Percentiles rank a stretch among this genome's conserved stretches.
These are phyloP conservation scores for Populus ilicifolia DNA, from an alignment of 345 rosid species.

Conservation along the genomic window DNA sequence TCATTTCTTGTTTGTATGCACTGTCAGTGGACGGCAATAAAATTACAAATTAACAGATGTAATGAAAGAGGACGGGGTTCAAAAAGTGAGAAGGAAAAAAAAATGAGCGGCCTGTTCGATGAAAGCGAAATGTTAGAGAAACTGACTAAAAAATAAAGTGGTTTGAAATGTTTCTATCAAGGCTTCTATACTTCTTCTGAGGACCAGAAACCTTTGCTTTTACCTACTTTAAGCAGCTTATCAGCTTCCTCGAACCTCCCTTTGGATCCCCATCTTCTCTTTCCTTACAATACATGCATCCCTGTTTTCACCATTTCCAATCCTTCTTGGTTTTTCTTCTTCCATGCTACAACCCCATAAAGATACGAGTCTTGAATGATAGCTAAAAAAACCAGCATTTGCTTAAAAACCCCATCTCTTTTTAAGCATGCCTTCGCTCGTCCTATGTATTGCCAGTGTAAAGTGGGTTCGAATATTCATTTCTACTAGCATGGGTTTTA, in stretches of 20 bases:
- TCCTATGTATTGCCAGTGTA: constrained; percentile 26
- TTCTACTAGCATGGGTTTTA: not conserved
- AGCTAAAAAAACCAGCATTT: constrained; percentile 10
- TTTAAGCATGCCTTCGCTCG: constrained; percentile 22
- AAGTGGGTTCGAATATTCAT: constrained; percentile 40
- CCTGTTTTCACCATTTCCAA: constrained; percentile 18
- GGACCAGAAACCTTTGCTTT: constrained; percentile 59
- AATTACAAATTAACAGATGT: not conserved
- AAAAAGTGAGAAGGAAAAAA: not conserved
- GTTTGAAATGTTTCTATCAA: constrained; percentile 53
- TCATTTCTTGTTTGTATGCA: constrained; percentile 36
- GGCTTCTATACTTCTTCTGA: constrained; percentile 49
- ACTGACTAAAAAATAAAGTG: constrained; percentile 29
- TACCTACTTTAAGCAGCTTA: constrained; percentile 56
- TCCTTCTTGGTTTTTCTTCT: not conserved
- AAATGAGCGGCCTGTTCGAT: constrained; percentile 36
- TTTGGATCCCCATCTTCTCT: constrained; percentile 28
- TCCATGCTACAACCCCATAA: constrained; percentile 4
- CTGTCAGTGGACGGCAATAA: constrained; percentile 28
- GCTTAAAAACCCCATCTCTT: constrained; percentile 16
- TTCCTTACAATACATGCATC: not conserved
- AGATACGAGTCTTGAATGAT: constrained; percentile 25
- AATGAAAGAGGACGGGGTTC: not conserved
- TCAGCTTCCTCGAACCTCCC: constrained; percentile 29
- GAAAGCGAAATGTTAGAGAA: constrained; percentile 48